Evolutionary conservation across 257 asterid species (phyloP).

Genomic region (Plantago ovata): DNA sequence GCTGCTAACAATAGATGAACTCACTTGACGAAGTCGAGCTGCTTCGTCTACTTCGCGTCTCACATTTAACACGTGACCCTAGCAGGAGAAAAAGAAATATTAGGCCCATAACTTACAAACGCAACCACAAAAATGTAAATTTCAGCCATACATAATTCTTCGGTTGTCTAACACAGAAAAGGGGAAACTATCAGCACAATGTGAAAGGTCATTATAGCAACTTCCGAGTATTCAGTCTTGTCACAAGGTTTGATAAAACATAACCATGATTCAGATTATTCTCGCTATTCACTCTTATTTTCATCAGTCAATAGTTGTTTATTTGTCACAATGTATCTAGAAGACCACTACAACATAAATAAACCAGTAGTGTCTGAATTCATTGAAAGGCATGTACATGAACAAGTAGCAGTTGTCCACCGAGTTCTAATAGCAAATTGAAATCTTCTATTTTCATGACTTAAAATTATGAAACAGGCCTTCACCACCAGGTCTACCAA

Average conservation of each 20-base stretch:
- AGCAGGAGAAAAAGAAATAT: constrained; percentile 25
- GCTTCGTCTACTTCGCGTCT: constrained; percentile 95
- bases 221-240: background rate
- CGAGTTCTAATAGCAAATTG: too few relatives aligned
- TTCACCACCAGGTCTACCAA: constrained; percentile 1
- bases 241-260: background rate
- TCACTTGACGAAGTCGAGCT: constrained; percentile 84
- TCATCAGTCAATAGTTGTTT: constrained; percentile 1
- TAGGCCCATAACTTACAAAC: constrained; percentile 12
- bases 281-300: background rate
- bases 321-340: background rate
- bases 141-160: too few relatives aligned
- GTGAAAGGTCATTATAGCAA: too few relatives aligned
- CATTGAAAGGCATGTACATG: too few relatives aligned
- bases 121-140: too few relatives aligned
- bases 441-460: too few relatives aligned
- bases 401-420: too few relatives aligned
- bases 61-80: constrained; percentile 95
- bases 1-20: constrained; percentile 28
- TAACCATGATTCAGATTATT: constrained; percentile 7
- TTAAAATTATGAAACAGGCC: constrained; percentile 1
- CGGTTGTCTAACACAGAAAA: too few relatives aligned
- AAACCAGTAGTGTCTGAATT: background rate
- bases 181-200: too few relatives aligned
- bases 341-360: background rate